phyloP scores from a whole-genome alignment of 179 eudicot species.

The Drosera spatulata region DNA sequence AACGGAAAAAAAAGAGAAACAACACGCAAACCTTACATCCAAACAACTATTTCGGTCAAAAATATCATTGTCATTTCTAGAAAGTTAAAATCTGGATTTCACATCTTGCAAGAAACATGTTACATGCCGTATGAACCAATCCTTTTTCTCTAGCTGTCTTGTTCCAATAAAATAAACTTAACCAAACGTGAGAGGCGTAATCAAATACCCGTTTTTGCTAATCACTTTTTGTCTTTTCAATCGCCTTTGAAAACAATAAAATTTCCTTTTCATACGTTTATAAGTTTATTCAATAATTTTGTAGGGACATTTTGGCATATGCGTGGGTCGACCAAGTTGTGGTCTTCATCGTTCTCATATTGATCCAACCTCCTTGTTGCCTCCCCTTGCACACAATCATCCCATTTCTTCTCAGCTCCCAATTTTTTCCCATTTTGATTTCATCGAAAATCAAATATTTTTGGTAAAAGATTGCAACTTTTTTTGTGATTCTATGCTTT shows the following conservation, averaged over 20 bases:
- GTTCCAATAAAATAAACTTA: too few relatives aligned
- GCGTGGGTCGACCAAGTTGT: conserved; percentile 11
- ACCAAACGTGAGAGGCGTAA: too few relatives aligned
- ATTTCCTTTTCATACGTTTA: too few relatives aligned
- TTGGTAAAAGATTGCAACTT: too few relatives aligned
- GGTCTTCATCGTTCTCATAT: conserved; percentile 4
- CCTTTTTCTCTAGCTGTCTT: background rate
- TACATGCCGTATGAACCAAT: background rate
- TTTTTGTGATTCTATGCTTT: too few relatives aligned
- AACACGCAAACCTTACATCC: too few relatives aligned
- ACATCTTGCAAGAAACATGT: background rate
- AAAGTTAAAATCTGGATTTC: background rate
- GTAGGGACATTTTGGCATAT: conserved; percentile 7
- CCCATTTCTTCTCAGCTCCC: background rate
- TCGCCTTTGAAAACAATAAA: too few relatives aligned
- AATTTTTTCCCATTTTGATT: background rate
- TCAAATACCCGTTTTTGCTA: too few relatives aligned
- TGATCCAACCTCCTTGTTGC: conserved; percentile 5
- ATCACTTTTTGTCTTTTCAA: too few relatives aligned
- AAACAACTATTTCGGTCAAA: background rate
- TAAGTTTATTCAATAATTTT: conserved; percentile 2
- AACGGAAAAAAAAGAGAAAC: too few relatives aligned
- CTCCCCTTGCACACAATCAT: background rate
- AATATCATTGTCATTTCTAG: background rate
- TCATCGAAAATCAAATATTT: background rate